Evolutionary conservation across 495 filamentous ascomycete species (phyloP).

Genomic region (Penicillium bovifimosum): DNA sequence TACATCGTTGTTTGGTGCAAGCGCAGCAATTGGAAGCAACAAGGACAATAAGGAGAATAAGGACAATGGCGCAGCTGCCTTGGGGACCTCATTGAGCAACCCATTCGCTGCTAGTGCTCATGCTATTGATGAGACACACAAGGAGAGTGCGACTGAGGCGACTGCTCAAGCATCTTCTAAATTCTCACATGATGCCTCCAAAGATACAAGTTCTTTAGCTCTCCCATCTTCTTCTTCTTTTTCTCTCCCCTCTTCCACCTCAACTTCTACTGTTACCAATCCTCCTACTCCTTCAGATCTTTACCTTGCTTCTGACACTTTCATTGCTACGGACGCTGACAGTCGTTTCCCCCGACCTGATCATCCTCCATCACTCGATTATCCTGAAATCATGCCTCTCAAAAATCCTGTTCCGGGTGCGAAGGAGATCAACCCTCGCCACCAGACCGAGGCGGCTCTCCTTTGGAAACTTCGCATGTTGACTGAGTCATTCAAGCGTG

Average conservation of each 20-base stretch:
- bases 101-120: background rate
- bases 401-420: conserved; percentile 14
- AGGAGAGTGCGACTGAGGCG: background rate
- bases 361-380: background rate
- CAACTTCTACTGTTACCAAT: conserved; percentile 9
- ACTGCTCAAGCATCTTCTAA: background rate
- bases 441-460: background rate
- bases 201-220: background rate
- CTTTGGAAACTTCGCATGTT: conserved; percentile 25
- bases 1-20: conserved; percentile 7
- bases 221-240: conserved; percentile 1
- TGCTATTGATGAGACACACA: background rate
- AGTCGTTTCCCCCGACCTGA: conserved; percentile 1
- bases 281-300: background rate
- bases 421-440: background rate
- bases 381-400: background rate
- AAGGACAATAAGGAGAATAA: background rate
- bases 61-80: background rate
- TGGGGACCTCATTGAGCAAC: background rate
- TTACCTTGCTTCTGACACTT: background rate
- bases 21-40: background rate
- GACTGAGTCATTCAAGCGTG: conserved; percentile 30
- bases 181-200: background rate
- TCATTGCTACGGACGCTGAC: conserved; percentile 1
- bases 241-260: background rate